Percentiles rank a stretch among this genome's conserved stretches.
These are phyloP conservation scores for Aspergillus tanneri DNA, from an alignment of 2,329 filamentous ascomycete species.

Conservation along the genomic window DNA sequence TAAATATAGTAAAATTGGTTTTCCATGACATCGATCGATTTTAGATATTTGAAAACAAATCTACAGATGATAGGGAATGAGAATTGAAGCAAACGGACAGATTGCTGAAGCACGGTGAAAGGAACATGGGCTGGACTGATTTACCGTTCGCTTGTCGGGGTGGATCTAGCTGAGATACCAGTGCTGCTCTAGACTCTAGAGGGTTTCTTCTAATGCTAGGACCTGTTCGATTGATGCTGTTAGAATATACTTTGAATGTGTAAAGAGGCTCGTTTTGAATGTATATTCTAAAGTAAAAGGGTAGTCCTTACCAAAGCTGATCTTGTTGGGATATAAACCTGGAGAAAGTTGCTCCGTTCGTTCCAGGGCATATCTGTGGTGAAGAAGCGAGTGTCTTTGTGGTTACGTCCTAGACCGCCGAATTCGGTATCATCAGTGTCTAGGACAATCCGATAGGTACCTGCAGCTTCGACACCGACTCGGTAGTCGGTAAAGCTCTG, in stretches of 20 bases:
- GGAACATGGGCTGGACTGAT: no score
- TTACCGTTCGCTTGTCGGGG: no score
- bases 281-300: background rate
- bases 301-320: slow-evolving; percentile 69
- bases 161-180: no score
- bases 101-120: no score
- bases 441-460: slow-evolving; percentile 83
- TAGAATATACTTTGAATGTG: no score
- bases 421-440: slow-evolving; percentile 75
- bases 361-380: slow-evolving; percentile 93
- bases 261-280: no score
- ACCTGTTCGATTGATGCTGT: slow-evolving; percentile 43
- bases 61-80: no score
- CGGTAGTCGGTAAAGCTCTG: slow-evolving; percentile 89
- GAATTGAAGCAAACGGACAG: no score
- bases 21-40: no score
- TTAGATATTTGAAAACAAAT: no score
- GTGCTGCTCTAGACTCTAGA: slow-evolving; percentile 24
- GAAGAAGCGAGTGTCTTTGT: slow-evolving; percentile 82
- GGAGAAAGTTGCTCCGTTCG: slow-evolving; percentile 80
- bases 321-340: slow-evolving; percentile 83
- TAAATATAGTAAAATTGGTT: no score
- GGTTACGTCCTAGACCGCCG: slow-evolving; percentile 76
- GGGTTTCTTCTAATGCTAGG: slow-evolving; percentile 52
- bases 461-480: slow-evolving; percentile 78